These are phyloP conservation scores for Solanum tarapatanum DNA, from an alignment of 257 asterid species.

Conservation along the genomic window DNA sequence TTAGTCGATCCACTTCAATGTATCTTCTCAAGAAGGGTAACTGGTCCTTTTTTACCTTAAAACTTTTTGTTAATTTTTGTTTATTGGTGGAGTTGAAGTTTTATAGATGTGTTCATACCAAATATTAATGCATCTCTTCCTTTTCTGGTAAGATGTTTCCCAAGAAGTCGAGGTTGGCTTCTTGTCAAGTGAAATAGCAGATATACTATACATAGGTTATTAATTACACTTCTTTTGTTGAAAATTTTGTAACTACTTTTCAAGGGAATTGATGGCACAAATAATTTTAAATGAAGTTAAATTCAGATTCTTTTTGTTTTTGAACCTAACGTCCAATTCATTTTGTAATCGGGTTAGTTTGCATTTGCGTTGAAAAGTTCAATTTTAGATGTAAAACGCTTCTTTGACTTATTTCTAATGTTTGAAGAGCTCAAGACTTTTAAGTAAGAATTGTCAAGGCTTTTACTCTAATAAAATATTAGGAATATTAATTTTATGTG, in stretches of 20 bases:
- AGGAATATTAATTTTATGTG: too few relatives aligned
- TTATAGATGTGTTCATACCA: neutral
- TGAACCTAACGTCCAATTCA: too few relatives aligned
- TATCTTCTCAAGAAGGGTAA: neutral
- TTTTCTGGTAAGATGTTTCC: neutral
- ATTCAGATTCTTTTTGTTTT: too few relatives aligned
- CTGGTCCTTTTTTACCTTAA: neutral
- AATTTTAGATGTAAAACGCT: too few relatives aligned
- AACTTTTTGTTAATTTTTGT: neutral
- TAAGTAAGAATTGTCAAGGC: neutral
- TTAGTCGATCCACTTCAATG: neutral
- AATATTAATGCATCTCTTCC: too few relatives aligned
- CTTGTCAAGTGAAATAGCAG: neutral
- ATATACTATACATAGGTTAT: neutral
- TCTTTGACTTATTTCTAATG: neutral
- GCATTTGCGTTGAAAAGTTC: too few relatives aligned
- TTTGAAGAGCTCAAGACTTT: neutral
- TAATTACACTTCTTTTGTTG: neutral
- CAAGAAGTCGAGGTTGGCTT: neutral
- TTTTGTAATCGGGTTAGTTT: rapidly evolving
- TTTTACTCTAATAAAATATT: too few relatives aligned
- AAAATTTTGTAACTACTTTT: too few relatives aligned
- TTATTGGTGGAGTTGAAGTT: neutral
- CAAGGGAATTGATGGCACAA: neutral
- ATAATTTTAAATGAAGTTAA: neutral